A percentile compares a stretch with the other conserved stretches of the same genome.
phyloP scores from a whole-genome alignment of 495 filamentous ascomycete species.

The Parachaetomium inaequale region DNA sequence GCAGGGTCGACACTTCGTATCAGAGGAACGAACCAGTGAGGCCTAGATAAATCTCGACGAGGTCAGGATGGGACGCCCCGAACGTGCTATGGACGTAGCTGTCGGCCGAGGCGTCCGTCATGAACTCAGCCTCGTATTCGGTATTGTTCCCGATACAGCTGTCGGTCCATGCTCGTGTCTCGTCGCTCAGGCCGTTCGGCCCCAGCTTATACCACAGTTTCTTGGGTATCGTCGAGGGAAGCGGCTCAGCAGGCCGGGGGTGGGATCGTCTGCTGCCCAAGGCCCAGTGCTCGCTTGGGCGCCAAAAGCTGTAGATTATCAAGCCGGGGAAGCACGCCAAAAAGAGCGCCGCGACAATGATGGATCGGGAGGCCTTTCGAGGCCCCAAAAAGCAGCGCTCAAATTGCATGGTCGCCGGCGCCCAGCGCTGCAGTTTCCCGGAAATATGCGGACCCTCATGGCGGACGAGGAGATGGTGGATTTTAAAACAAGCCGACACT shows the following conservation, averaged over 20 bases:
- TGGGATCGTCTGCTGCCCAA: neutral
- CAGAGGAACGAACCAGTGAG: neutral
- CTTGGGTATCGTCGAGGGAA: slow-evolving; percentile 4
- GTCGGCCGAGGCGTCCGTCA: slow-evolving; percentile 12
- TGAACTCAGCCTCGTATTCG: slow-evolving; percentile 10
- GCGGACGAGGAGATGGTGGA: neutral
- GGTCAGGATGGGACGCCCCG: neutral
- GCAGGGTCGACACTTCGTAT: neutral
- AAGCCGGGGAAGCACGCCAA: neutral
- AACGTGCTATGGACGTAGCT: slow-evolving; percentile 2
- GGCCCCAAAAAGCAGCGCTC: neutral
- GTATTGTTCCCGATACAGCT: slow-evolving; percentile 14
- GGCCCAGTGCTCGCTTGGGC: neutral
- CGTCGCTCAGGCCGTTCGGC: slow-evolving; percentile 11
- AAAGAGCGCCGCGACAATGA: neutral
- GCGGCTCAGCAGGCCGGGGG: neutral
- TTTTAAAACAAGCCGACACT: neutral
- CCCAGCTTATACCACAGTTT: slow-evolving; percentile 21
- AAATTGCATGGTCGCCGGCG: neutral
- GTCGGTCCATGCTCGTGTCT: slow-evolving; percentile 10
- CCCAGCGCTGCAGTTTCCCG: neutral
- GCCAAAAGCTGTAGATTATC: neutral
- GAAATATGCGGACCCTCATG: neutral
- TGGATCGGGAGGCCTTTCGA: neutral
- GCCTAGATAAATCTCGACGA: slow-evolving; percentile 10